Evolutionary conservation across 2,329 filamentous ascomycete genomes (phyloP), one percentile per base, ranked within the genome.

Genomic region (Ophiocordyceps australis): DNA sequence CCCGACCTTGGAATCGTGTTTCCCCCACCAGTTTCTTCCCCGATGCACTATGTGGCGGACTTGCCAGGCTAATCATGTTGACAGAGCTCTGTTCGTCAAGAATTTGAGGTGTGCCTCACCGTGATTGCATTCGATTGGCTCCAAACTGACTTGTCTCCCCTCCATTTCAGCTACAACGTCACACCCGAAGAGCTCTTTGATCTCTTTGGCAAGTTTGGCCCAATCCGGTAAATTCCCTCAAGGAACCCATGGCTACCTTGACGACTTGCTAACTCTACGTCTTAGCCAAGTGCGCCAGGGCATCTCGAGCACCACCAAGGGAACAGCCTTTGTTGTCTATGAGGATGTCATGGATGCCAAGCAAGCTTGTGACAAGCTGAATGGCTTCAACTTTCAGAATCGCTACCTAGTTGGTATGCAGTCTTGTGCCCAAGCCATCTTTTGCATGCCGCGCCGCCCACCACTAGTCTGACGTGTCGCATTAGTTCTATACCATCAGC

Each of bases 311-410:
- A 86, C 89, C 54, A 94, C 89, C 46, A 98, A 95, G 58, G 89
- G 89, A 51, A 98, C 89, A 28, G 89, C 86, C 39, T 98, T 93
- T 56, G 89, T 98, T 42, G 89, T 98, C 57, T 98, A 94, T 65
- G 89, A 95, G 58, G 89, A 98, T 67, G 86, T 95, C 41, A 79
- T 89, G 69, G 89, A 98, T 65, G 85, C 89, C 40, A 98, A 98
- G 63, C 76, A 83, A 58, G 89, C 89, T 48, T 95, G 89, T 66
- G 89, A 98, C 65, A 94, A 95, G 64, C 67, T 98, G 54, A 98
- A 98, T 65, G 89, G 89, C 51, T 98, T 92, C 74, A 98, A 98
- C 64, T 98, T 98, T 56, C 89, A 98, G 64, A 93, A 86, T 60
- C 79, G 89, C 52, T 98, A 98, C 58, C 80, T 98, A 43, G 89